A percentile compares a stretch with the other conserved stretches of the same genome.
Conservation (phyloP, 1,139 yeast genomes). For the Taiozyma onychis region DNA sequence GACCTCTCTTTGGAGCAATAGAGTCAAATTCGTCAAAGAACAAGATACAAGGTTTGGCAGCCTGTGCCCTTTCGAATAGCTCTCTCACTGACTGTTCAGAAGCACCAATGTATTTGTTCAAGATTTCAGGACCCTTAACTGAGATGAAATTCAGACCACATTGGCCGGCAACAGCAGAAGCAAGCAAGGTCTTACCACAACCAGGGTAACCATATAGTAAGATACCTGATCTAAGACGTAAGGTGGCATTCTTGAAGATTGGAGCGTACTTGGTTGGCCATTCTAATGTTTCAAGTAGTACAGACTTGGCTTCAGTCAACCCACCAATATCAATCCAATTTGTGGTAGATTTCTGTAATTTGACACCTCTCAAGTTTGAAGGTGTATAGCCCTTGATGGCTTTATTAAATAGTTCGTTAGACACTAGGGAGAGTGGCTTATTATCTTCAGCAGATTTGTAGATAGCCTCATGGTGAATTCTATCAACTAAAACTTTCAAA, state of each 20-base stretch:
- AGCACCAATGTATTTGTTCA: slow-evolving; percentile 96
- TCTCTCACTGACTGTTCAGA: slow-evolving; percentile 94
- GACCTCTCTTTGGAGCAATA: slow-evolving; percentile 97
- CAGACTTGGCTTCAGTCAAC: slow-evolving; percentile 63
- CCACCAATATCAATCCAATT: slow-evolving; percentile 93
- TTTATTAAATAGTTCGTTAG: slow-evolving; percentile 38
- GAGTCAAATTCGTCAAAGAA: slow-evolving; percentile 97
- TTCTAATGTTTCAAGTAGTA: slow-evolving; percentile 81
- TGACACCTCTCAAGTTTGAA: slow-evolving; percentile 79
- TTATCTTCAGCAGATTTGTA: slow-evolving; percentile 26
- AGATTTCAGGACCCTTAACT: slow-evolving; percentile 92
- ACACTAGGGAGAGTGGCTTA: slow-evolving; percentile 10
- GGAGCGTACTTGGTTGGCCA: slow-evolving; percentile 98
- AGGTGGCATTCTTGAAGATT: slow-evolving; percentile 81
- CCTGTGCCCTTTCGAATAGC: slow-evolving; percentile 86
- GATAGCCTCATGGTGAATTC: slow-evolving; percentile 66
- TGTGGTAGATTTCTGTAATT: slow-evolving; percentile 69
- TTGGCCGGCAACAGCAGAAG: slow-evolving; percentile 91
- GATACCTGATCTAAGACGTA: slow-evolving; percentile 83
- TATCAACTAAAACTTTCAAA: slow-evolving; percentile 62
- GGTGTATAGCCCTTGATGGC: slow-evolving; percentile 73
- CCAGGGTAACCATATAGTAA: slow-evolving; percentile 95
- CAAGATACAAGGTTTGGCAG: slow-evolving; percentile 89
- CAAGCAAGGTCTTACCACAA: slow-evolving; percentile 91
- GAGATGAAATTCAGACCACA: slow-evolving; percentile 93